Conservation (phyloP, 148 eudicot genomes). For the Cornus florida region DNA sequence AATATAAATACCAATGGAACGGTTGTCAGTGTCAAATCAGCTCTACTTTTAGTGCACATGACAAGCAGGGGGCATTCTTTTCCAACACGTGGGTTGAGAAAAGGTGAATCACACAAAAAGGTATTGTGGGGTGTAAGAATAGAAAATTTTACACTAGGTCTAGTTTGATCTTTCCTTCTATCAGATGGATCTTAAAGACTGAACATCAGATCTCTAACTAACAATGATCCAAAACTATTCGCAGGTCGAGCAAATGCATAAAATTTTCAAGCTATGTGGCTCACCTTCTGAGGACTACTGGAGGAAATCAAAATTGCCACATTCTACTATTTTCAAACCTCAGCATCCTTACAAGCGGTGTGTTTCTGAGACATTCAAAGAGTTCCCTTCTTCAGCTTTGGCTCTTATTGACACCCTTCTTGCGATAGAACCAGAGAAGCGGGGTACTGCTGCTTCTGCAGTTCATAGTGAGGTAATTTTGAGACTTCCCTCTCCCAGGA, state of each 20-base stretch:
- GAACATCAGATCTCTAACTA: neutral
- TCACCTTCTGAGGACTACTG: slow-evolving; percentile 93
- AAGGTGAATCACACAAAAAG: neutral
- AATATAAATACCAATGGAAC: neutral
- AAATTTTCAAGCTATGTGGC: slow-evolving; percentile 96
- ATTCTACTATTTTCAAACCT: slow-evolving; percentile 84
- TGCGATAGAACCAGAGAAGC: slow-evolving; percentile 65
- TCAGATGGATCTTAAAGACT: neutral
- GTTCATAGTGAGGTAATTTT: slow-evolving; percentile 67
- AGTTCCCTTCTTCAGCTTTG: slow-evolving; percentile 72
- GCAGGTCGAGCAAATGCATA: slow-evolving; percentile 97
- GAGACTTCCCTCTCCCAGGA: neutral
- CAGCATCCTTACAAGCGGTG: slow-evolving; percentile 67
- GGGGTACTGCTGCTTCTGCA: slow-evolving; percentile 69
- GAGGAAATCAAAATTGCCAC: slow-evolving; percentile 67
- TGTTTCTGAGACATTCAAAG: slow-evolving; percentile 62
- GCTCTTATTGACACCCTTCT: slow-evolving; percentile 66
- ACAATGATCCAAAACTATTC: neutral
- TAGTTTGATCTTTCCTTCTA: neutral
- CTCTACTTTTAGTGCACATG: neutral
- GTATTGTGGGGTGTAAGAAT: neutral
- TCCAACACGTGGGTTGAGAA: no score
- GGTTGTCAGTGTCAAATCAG: neutral
- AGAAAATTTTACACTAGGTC: neutral
- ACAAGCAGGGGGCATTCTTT: neutral